Evolutionary conservation across 306 rosid genomes (phyloP).

Genomic region (Rubus idaeus): DNA sequence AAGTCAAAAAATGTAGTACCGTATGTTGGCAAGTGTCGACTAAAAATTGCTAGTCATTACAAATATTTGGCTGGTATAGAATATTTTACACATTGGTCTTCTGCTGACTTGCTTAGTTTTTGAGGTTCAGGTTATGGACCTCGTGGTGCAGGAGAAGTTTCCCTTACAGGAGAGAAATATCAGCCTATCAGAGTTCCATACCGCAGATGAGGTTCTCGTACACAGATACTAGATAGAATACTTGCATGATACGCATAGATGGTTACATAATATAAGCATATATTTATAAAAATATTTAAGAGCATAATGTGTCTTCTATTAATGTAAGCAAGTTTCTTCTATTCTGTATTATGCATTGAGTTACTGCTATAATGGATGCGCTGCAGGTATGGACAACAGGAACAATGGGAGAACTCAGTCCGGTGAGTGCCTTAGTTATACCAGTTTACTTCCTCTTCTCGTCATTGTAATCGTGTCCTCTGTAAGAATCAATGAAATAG

Average conservation of each 20-base stretch:
- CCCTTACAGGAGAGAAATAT: constrained; percentile 73
- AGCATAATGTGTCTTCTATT: neutral
- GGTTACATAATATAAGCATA: neutral
- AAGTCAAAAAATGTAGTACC: no score
- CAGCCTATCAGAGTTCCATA: constrained; percentile 79
- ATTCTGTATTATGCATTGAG: neutral
- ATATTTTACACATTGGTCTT: constrained; percentile 3
- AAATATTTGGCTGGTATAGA: neutral
- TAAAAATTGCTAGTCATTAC: neutral
- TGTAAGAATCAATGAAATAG: neutral
- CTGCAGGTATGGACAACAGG: constrained; percentile 89
- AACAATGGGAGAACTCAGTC: constrained; percentile 90
- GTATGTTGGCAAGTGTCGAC: neutral
- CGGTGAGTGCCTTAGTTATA: constrained; percentile 43
- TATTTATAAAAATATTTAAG: neutral
- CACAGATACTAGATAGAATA: neutral
- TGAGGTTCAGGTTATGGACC: constrained; percentile 66
- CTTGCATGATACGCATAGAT: neutral
- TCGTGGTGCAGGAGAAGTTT: constrained; percentile 62
- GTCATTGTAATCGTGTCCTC: neutral
- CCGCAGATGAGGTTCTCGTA: constrained; percentile 75
- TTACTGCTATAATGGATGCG: neutral
- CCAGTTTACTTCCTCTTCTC: neutral
- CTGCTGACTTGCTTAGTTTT: constrained; percentile 7
- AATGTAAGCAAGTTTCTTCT: no score